Evolutionary conservation across 768 basidiomycete species (phyloP).

Genomic region (Suillus clintonianus): DNA sequence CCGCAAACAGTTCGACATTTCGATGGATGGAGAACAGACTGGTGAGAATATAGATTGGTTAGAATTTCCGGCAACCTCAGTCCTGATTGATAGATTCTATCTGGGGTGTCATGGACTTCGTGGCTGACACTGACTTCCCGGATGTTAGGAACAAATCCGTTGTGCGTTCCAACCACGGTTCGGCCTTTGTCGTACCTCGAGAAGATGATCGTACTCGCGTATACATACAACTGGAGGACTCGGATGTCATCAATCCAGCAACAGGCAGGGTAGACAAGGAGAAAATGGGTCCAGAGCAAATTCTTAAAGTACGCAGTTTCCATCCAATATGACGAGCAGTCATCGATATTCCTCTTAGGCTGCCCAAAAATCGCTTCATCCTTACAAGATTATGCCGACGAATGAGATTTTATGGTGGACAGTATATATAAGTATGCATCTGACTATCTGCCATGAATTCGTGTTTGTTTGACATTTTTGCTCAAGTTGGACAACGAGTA

Average conservation of each 20-base stretch:
- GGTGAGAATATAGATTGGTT: slow-evolving; percentile 24
- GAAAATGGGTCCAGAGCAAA: slow-evolving; percentile 37
- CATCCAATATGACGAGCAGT: background rate
- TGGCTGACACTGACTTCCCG: slow-evolving; percentile 53
- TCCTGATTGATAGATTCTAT: slow-evolving; percentile 31
- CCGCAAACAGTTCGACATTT: slow-evolving; percentile 61
- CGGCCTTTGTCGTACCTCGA: slow-evolving; percentile 54
- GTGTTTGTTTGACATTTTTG: background rate
- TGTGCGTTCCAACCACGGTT: slow-evolving; percentile 52
- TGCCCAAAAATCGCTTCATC: slow-evolving; percentile 41
- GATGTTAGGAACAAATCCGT: slow-evolving; percentile 50
- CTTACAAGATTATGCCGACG: slow-evolving; percentile 36
- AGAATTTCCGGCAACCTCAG: background rate
- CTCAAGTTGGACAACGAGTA: slow-evolving; percentile 55
- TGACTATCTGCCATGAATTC: background rate
- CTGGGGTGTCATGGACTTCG: slow-evolving; percentile 48
- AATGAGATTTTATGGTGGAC: slow-evolving; percentile 50
- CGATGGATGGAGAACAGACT: slow-evolving; percentile 76
- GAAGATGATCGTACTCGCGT: slow-evolving; percentile 48
- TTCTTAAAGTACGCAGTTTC: slow-evolving; percentile 36
- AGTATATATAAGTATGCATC: slow-evolving; percentile 43
- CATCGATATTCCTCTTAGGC: slow-evolving; percentile 21
- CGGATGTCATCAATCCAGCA: slow-evolving; percentile 33
- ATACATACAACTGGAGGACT: slow-evolving; percentile 52
- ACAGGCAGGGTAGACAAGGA: slow-evolving; percentile 45